Percentiles rank a stretch among this genome's conserved stretches.
Conservation (phyloP, 2,329 filamentous ascomycete genomes). For the Aspergillus piperis region DNA sequence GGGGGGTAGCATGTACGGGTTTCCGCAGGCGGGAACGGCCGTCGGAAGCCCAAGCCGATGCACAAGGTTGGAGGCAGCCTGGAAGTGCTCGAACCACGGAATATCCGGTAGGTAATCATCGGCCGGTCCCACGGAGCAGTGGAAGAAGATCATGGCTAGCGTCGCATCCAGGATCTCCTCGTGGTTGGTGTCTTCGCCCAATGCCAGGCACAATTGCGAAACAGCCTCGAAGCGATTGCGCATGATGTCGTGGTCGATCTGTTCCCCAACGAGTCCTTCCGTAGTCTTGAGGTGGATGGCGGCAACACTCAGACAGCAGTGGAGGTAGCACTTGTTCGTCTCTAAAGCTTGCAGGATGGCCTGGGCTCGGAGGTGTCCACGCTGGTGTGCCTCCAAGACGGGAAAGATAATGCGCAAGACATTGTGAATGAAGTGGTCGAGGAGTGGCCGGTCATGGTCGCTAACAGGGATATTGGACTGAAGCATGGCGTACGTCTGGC, state of each 20-base stretch:
- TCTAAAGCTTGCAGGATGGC: conserved; percentile 85
- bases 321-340: conserved; percentile 88
- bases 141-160: conserved; percentile 94
- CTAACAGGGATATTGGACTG: conserved; percentile 79
- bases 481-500: conserved; percentile 56
- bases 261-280: conserved; percentile 64
- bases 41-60: conserved; percentile 78
- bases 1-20: conserved; percentile 66
- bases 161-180: conserved; percentile 88
- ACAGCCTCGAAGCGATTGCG: conserved; percentile 88
- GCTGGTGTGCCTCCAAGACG: conserved; percentile 85
- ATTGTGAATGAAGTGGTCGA: conserved; percentile 87
- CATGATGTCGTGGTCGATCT: conserved; percentile 89
- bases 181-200: conserved; percentile 79
- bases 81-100: conserved; percentile 96
- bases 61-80: conserved; percentile 82
- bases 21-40: conserved; percentile 62
- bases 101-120: conserved; percentile 87
- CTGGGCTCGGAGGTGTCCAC: conserved; percentile 76
- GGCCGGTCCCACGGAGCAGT: conserved; percentile 83
- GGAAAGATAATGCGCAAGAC: conserved; percentile 90
- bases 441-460: conserved; percentile 79
- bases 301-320: conserved; percentile 92
- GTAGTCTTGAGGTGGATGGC: conserved; percentile 89
- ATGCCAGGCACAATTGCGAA: conserved; percentile 77